phyloP scores from a whole-genome alignment of 192 early-diverging fungal species.

The Mortierella alpina region DNA sequence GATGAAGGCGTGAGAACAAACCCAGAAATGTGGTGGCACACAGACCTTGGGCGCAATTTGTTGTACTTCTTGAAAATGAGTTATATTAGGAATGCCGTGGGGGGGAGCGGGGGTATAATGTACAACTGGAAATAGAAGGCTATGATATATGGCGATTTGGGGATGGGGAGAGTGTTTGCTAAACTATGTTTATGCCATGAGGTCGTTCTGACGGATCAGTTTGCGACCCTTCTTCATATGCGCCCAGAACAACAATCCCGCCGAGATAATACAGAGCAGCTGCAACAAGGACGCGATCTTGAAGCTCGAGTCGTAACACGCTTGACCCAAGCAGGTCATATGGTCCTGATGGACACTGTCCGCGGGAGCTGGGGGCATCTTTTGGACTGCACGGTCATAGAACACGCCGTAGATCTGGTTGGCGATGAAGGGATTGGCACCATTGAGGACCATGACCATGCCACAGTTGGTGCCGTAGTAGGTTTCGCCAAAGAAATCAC shows the following conservation, averaged over 20 bases:
- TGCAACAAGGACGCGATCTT: conserved; percentile 45
- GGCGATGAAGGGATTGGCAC: conserved; percentile 49
- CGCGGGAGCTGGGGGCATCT: conserved; percentile 8
- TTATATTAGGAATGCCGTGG: no score
- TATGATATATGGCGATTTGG: no score
- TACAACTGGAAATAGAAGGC: no score
- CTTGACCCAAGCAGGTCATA: conserved; percentile 28
- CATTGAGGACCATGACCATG: conserved; percentile 51
- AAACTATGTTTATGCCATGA: no score
- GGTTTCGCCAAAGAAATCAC: conserved; percentile 44
- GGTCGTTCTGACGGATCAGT: conserved; percentile 1
- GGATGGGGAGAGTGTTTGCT: no score
- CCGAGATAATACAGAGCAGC: conserved; percentile 37
- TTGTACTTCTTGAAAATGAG: no score
- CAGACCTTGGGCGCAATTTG: no score
- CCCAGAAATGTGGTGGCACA: no score
- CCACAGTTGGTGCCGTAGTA: conserved; percentile 50
- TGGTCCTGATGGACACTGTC: conserved; percentile 1
- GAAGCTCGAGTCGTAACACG: conserved; percentile 44
- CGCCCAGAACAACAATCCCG: conserved; percentile 44
- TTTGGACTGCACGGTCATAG: conserved; percentile 35
- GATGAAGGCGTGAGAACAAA: no score
- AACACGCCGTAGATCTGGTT: conserved; percentile 49
- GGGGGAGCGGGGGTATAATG: no score
- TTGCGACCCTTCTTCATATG: conserved; percentile 44